A percentile compares a stretch with the other conserved stretches of the same genome.
Evolutionary conservation across 805 yeast genomes (phyloP).

Genomic region (Candida maesae): DNA sequence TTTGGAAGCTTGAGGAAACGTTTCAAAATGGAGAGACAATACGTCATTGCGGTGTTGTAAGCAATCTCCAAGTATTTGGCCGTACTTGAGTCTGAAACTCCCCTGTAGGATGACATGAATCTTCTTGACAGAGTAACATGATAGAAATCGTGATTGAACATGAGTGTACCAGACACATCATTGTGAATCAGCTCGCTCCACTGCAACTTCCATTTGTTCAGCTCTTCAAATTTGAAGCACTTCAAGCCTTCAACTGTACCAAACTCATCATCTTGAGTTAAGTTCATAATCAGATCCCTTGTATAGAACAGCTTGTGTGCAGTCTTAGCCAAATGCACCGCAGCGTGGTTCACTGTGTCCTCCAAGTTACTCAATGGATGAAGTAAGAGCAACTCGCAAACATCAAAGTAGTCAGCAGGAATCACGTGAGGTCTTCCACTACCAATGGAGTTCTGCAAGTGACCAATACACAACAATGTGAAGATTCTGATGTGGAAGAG

Average conservation of each 20-base stretch:
- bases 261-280: conserved; percentile 22
- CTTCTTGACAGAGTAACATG: conserved; percentile 39
- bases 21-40: conserved; percentile 42
- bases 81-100: conserved; percentile 21
- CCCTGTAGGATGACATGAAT: conserved; percentile 31
- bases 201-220: conserved; percentile 40
- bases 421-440: conserved; percentile 44
- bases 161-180: conserved; percentile 46
- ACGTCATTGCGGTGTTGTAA: conserved; percentile 39
- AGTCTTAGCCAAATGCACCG: conserved; percentile 37
- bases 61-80: conserved; percentile 28
- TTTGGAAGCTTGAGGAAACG: conserved; percentile 43
- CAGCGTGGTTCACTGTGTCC: conserved; percentile 51
- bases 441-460: conserved; percentile 48
- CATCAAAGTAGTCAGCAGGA: conserved; percentile 34
- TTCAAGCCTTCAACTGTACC: conserved; percentile 12
- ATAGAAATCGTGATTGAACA: conserved; percentile 46
- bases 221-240: conserved; percentile 19
- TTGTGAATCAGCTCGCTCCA: conserved; percentile 43
- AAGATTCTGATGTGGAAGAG: conserved; percentile 51
- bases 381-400: conserved; percentile 41
- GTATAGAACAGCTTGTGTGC: conserved; percentile 26
- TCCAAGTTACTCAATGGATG: conserved; percentile 50
- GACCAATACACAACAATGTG: conserved; percentile 49
- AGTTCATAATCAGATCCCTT: conserved; percentile 19